Base-by-base conservation (phyloP, 495 filamentous ascomycete genomes). In the Saxophila tyrrhenica region DNA sequence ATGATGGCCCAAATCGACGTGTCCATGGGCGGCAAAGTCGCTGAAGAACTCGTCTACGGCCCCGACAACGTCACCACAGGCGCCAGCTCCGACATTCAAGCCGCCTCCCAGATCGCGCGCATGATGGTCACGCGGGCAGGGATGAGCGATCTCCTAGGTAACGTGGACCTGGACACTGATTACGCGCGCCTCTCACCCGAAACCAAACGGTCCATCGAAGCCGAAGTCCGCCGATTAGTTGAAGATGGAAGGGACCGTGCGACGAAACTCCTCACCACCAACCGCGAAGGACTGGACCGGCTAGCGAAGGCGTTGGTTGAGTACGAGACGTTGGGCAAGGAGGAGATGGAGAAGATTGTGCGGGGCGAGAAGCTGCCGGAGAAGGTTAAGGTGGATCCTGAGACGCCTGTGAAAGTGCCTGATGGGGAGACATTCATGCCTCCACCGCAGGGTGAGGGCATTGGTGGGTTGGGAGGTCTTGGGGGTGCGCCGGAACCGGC, bases 21-120 rank as follows among this genome's bases (percentile, higher is more conserved):
- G 39, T 76, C 80, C 39, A 84, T 97, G 76, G 92, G 91, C 49
- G 92, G 94, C 51, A 95, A 92, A 70, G 86, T 87, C 25, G 92
- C 94, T 0, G 92, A 98, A 66, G 89, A 97, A 71, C 74, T 98
- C 47, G 79, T 95, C 25, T 97, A 87, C 59, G 92, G 92, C 2
- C 67, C 79, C 19, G 89, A 95, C 45, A 81, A 87, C 54, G 91
- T 96, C 25, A 89, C 88, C 1, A 86, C 79, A 62, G 92, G 92
- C 29, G 68, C 65, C 47, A 53, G 20, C 24, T 52, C 35, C 0
- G 92, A 98, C 69, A 83, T 98, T 32, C 76, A 83, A 72, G 65
- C 70, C 52, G 92, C 92, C 11, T 97, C 92, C 3, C 62, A 72
- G 15, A 75, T 83, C 1, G 91, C 94, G 1, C 89, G 89, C 65